A percentile compares a stretch with the other conserved stretches of the same genome.
These are phyloP conservation scores for Trichophyton simii DNA, from an alignment of 2,329 filamentous ascomycete species.

Conservation along the genomic window DNA sequence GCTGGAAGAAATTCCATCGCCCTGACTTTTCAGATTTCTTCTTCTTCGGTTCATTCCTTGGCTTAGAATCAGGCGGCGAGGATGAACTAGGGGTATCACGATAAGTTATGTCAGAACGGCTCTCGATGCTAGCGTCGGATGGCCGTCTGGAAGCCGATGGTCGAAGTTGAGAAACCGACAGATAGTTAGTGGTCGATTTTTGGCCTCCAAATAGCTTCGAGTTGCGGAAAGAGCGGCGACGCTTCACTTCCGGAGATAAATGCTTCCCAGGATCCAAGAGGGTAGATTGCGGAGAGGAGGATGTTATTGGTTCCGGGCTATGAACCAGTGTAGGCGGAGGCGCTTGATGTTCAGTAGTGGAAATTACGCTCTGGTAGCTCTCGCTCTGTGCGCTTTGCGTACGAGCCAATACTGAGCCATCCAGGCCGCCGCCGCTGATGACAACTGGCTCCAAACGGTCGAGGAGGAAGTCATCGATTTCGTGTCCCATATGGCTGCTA, in stretches of 20 bases:
- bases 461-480: constrained; percentile 38
- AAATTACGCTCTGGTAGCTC: constrained; percentile 23
- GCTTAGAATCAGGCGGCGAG: neutral
- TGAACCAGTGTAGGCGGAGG: constrained; percentile 12
- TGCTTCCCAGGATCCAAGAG: neutral
- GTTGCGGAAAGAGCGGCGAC: constrained; percentile 17
- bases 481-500: constrained; percentile 28
- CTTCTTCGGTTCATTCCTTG: constrained; percentile 14
- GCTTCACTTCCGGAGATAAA: constrained; percentile 9
- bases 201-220: constrained; percentile 19
- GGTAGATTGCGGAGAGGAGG: neutral
- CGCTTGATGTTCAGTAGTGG: constrained; percentile 9
- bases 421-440: constrained; percentile 35
- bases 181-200: constrained; percentile 3
- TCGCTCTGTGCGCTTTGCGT: constrained; percentile 31
- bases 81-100: constrained; percentile 9
- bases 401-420: constrained; percentile 22
- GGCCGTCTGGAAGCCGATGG: neutral
- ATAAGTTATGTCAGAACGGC: neutral
- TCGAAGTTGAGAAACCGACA: neutral
- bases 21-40: constrained; percentile 27
- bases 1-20: constrained; percentile 51
- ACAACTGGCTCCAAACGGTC: constrained; percentile 39
- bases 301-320: constrained; percentile 24
- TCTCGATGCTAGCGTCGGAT: neutral